phyloP scores from a whole-genome alignment of 345 rosid species.

The Camelina neglecta region DNA sequence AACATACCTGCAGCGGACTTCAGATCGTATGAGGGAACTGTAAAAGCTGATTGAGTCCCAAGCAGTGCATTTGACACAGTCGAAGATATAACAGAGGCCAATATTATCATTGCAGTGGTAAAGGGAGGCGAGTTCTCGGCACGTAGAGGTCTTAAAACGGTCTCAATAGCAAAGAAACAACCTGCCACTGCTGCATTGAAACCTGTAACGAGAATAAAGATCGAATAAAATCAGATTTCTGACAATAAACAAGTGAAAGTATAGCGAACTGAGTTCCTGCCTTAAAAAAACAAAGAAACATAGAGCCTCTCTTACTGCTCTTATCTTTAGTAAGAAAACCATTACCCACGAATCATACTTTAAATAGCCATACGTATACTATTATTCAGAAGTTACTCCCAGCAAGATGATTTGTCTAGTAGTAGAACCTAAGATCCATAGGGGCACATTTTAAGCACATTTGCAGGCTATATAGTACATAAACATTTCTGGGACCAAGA shows the following conservation, averaged over 20 bases:
- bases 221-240: background rate
- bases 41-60: slow-evolving; percentile 90
- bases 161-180: slow-evolving; percentile 97
- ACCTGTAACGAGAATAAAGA: slow-evolving; percentile 52
- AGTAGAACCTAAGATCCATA: slow-evolving; percentile 20
- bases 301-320: slow-evolving; percentile 17
- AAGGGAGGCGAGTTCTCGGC: slow-evolving; percentile 98
- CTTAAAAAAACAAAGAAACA: background rate
- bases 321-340: slow-evolving; percentile 16
- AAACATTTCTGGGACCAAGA: background rate
- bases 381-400: background rate
- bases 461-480: background rate
- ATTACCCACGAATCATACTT: background rate
- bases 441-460: slow-evolving; percentile 4
- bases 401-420: slow-evolving; percentile 1
- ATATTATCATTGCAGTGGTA: slow-evolving; percentile 96
- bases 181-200: slow-evolving; percentile 99
- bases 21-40: slow-evolving; percentile 90
- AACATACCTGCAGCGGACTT: slow-evolving; percentile 93
- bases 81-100: slow-evolving; percentile 95
- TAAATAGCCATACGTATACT: slow-evolving; percentile 3
- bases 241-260: background rate
- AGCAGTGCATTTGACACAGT: slow-evolving; percentile 91
- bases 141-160: slow-evolving; percentile 86
- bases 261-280: background rate